Conservation (phyloP, 768 basidiomycete genomes). For the Boletus tylopilopsis region DNA sequence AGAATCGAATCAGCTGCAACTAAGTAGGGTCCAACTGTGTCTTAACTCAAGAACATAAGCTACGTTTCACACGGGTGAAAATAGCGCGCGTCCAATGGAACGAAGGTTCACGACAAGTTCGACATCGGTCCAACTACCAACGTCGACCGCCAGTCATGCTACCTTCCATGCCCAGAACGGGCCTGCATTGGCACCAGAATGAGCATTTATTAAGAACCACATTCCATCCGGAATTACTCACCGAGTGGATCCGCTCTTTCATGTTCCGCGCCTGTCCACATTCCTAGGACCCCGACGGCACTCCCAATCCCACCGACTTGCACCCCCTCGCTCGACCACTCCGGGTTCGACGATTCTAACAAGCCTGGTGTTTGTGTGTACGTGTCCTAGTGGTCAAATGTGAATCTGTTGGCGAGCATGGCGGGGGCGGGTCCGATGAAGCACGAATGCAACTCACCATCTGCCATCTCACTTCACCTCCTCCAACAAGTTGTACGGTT, state of each 20-base stretch:
- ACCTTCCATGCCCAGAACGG: conserved; percentile 45
- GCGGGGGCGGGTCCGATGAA: background rate
- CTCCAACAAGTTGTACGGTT: conserved; percentile 45
- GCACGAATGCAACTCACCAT: conserved; percentile 33
- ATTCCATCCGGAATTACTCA: conserved; percentile 12
- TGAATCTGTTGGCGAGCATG: background rate
- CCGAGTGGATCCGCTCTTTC: conserved; percentile 43
- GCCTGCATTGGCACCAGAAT: conserved; percentile 22
- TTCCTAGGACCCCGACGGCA: conserved; percentile 48
- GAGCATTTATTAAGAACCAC: background rate
- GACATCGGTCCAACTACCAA: background rate
- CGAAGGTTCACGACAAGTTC: too few species aligned
- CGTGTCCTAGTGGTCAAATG: conserved; percentile 14
- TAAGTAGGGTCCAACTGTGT: too few species aligned
- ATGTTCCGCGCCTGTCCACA: conserved; percentile 54
- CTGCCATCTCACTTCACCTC: conserved; percentile 50
- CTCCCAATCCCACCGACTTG: conserved; percentile 55
- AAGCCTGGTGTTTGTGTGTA: conserved; percentile 31
- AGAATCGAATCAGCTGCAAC: too few species aligned
- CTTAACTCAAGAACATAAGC: too few species aligned
- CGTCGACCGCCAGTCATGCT: conserved; percentile 14
- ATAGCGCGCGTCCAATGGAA: too few species aligned
- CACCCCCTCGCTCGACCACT: conserved; percentile 55
- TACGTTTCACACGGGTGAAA: too few species aligned
- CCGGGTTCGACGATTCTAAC: conserved; percentile 30